Percentiles rank a stretch among this genome's conserved stretches.
These are phyloP conservation scores for Tetracladium setigerum DNA, from an alignment of 495 filamentous ascomycete species.

Conservation along the genomic window DNA sequence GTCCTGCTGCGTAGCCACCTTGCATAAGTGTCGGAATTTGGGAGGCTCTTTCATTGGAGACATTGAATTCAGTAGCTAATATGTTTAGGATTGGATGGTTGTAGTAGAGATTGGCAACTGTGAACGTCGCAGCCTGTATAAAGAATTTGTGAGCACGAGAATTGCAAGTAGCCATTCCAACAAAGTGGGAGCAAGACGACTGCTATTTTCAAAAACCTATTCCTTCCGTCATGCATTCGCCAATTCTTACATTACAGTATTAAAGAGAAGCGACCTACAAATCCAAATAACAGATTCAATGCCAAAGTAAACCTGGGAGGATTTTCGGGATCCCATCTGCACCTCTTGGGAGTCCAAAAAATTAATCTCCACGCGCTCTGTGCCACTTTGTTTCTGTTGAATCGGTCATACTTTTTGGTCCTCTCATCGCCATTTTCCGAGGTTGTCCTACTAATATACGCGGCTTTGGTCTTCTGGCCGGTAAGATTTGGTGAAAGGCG, in stretches of 20 bases:
- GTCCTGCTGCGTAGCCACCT: constrained; percentile 68
- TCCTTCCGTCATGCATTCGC: no score
- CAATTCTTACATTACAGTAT: no score
- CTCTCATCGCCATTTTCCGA: constrained; percentile 1
- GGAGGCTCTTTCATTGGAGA: constrained; percentile 43
- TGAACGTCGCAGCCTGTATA: constrained; percentile 29
- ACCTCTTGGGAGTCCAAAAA: constrained; percentile 46
- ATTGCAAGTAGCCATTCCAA: no score
- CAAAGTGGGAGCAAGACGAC: no score
- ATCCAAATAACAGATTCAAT: constrained; percentile 55
- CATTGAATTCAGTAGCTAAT: constrained; percentile 50
- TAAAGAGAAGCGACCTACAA: constrained; percentile 22
- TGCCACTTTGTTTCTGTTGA: neutral
- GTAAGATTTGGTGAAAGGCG: no score
- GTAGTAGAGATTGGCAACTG: constrained; percentile 63
- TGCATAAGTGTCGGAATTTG: constrained; percentile 71
- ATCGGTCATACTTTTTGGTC: constrained; percentile 1
- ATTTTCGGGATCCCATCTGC: constrained; percentile 47
- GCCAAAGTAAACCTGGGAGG: constrained; percentile 51
- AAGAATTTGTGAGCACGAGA: constrained; percentile 10
- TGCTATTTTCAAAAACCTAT: no score
- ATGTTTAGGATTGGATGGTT: constrained; percentile 58
- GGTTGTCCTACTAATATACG: no score
- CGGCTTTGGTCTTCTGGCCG: no score
- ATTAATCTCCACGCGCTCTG: constrained; percentile 23